Evolutionary conservation across 306 rosid species (phyloP), one percentile per base, ranked within the genome.

Genomic region (Purshia tridentata): DNA sequence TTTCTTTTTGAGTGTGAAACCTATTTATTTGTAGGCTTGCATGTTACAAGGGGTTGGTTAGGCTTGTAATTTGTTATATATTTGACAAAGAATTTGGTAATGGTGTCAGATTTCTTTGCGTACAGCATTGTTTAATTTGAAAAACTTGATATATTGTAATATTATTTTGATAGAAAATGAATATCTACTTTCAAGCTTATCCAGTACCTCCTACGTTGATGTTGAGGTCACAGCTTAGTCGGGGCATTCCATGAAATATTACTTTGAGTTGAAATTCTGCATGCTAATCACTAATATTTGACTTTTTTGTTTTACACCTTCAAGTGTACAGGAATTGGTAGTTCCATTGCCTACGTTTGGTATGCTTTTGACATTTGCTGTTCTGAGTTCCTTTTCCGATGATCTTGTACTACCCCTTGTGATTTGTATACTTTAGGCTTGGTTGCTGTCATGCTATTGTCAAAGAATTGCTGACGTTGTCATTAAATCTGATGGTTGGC

Each of bases 281-380:
- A 59, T 61, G 56, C 41, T 65, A 78, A 66, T 73, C 70, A 49
- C 80, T 76, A 56, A 79, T 80, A 65, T 76, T 66, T 57, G 62
- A 56, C 77, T 74, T 79, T 76, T 73, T 51, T 80, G 54, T 56
- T 75, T 81, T 47, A 65, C 62, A 49, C 82, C 73, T 77, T 74
- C 65, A 45, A 84, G 77, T 80, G 81, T 80, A 80, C 80, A 54
- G 81, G 74, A 73, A 78, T 85, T 75, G 73, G 53, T 61, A 40
- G 45, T 54, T 82, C 66, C 79, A 46, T 78, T 81, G 76, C 71
- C 64, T 81, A 70, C 56, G 40, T 74, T 82, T 77, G 78, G 70
- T 72, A 45, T 75, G 72, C 73, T 76, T 73, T 54, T 77, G 61
- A 67, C 83, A 64, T 77, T 75, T 72, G 3, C 12, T 45, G 73